Evolutionary conservation across 2,329 filamentous ascomycete species (phyloP).

Genomic region (Sporothrix phasma): DNA sequence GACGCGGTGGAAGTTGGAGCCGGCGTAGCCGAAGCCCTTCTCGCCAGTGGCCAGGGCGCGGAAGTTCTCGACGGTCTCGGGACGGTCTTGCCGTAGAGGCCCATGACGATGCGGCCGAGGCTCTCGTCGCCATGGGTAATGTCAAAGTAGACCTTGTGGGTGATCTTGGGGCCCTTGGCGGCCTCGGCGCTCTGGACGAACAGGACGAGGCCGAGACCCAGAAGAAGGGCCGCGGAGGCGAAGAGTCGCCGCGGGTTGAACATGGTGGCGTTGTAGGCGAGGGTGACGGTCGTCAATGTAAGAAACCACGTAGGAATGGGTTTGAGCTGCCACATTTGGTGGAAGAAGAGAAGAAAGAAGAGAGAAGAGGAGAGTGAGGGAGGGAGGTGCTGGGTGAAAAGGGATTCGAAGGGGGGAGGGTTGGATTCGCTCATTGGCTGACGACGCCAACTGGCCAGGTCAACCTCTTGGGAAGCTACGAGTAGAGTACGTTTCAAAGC

Average conservation of each 20-base stretch:
- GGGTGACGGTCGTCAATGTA: neutral
- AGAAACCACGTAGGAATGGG: slow-evolving; percentile 11
- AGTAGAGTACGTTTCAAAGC: slow-evolving; percentile 17
- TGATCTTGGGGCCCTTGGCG: slow-evolving; percentile 86
- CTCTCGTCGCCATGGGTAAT: slow-evolving; percentile 65
- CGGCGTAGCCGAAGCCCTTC: slow-evolving; percentile 77
- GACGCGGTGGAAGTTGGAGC: slow-evolving; percentile 77
- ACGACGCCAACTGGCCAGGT: neutral
- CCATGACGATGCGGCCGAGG: slow-evolving; percentile 66
- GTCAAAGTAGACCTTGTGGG: slow-evolving; percentile 88
- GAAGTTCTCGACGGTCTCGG: slow-evolving; percentile 66
- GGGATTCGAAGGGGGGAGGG: neutral
- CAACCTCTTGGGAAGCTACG: slow-evolving; percentile 14
- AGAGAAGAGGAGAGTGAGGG: neutral
- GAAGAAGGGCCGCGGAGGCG: slow-evolving; percentile 62
- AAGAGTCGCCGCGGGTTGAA: slow-evolving; percentile 62
- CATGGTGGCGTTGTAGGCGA: slow-evolving; percentile 40
- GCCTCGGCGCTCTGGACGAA: slow-evolving; percentile 66
- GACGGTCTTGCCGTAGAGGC: slow-evolving; percentile 79
- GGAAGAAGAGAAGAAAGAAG: neutral
- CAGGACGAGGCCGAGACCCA: slow-evolving; percentile 65
- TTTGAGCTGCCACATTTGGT: slow-evolving; percentile 2
- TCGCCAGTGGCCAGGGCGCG: slow-evolving; percentile 73
- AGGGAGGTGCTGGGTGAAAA: neutral
- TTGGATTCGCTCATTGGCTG: neutral